Base-by-base conservation (phyloP, 768 basidiomycete genomes). In the Rhizopogon roseolus region DNA sequence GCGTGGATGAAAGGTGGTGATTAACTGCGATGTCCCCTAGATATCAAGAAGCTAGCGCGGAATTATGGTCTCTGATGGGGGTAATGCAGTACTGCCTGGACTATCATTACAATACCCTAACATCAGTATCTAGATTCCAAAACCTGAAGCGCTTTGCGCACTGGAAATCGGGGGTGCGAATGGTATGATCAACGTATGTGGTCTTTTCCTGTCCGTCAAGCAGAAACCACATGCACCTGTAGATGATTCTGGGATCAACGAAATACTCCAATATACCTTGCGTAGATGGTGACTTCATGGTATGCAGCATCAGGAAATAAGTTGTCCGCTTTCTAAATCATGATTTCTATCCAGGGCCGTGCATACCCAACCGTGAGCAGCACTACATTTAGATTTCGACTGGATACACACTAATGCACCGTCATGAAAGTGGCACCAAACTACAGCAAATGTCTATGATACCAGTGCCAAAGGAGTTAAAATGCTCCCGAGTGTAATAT, bases 241-340 rank as follows among this genome's bases (percentile, higher is more conserved):
- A 70, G 73, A 74, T 72, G 62, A 64, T 72, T 60, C 63, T 62
- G 8, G 71, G 63, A 49, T 67, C 71, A 49, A 66, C 67, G 32
- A 66, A 62, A 54, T 65, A 72, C 46, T 70, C 68, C 42, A 63
- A 65, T 48, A 64, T 78, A 41, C 75, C 75, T 49, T 68, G 71
- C 39, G 63, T 77, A 46, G 73, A 76, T 60, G 76, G 72, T 4
- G 75, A 78, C 63, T 69, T 76, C 40, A 77, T 78, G 76, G 69
- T 66, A 41, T 40, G 65, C 52, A 17, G 22, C 45, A 28, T 39
- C 5, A 44, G 40, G 57, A 17, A n/a, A 48, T 19, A n/a, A 44
- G 19, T 34, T 9, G 29, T 40, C 8, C 56, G 25, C 46, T 38
- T 57, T 29, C 54, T 54, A 43, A 45, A 16, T 34, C 28, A 43